phyloP scores from a whole-genome alignment of 768 basidiomycete species.

The Tylopilus rubrobrunneus region DNA sequence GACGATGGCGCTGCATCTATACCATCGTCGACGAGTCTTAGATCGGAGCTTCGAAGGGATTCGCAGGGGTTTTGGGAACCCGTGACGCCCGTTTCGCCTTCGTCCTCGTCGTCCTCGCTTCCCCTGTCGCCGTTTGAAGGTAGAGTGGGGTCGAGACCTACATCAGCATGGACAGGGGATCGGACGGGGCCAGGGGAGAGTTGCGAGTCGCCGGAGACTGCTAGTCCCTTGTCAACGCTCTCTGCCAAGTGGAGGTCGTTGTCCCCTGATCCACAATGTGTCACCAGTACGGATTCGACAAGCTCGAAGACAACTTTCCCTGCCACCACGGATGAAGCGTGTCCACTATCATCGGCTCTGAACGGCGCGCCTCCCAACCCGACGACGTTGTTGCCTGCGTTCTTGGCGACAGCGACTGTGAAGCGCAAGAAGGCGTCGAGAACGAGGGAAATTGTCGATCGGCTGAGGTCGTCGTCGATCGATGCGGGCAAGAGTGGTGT shows the following conservation, averaged over 20 bases:
- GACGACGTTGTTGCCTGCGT: conserved; percentile 22
- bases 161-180: conserved; percentile 6
- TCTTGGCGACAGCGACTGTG: conserved; percentile 15
- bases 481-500: conserved; percentile 17
- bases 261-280: conserved; percentile 12
- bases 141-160: background rate
- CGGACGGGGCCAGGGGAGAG: background rate
- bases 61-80: conserved; percentile 29
- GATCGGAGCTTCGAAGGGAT: conserved; percentile 18
- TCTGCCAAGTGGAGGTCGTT: conserved; percentile 14
- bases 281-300: conserved; percentile 3
- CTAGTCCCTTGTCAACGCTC: background rate
- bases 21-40: conserved; percentile 5
- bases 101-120: conserved; percentile 16
- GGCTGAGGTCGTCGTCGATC: conserved; percentile 24
- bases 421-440: conserved; percentile 26
- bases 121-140: conserved; percentile 15
- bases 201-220: background rate
- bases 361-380: background rate
- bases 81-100: conserved; percentile 14
- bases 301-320: conserved; percentile 6
- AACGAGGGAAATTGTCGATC: conserved; percentile 30
- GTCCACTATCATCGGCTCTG: conserved; percentile 1
- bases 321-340: conserved; percentile 2
- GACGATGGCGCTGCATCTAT: conserved; percentile 1